A percentile compares a stretch with the other conserved stretches of the same genome.
These are phyloP conservation scores for Ceratopteris richardii DNA, from an alignment of 75 land plant genomes.

Conservation along the genomic window DNA sequence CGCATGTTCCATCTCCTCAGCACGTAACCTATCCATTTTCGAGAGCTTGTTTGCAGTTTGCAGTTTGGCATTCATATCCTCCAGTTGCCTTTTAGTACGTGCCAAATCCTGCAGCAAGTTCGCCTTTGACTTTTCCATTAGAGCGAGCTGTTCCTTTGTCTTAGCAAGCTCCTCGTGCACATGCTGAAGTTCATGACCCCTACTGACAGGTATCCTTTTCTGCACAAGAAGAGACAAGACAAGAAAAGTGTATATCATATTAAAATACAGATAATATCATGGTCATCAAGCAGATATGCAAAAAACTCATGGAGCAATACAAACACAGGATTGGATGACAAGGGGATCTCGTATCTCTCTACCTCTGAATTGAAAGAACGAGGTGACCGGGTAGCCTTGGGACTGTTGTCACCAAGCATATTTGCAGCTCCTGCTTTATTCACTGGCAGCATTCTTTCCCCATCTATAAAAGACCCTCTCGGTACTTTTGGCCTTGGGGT, in stretches of 20 bases:
- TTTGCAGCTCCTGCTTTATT: not conserved
- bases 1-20: slow-evolving; percentile 36
- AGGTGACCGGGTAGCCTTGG: slow-evolving; percentile 1
- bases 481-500: slow-evolving; percentile 2
- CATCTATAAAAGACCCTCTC: not conserved
- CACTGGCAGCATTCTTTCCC: not conserved
- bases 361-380: slow-evolving; percentile 2
- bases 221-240: not conserved
- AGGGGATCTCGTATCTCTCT: not conserved
- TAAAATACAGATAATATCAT: not conserved
- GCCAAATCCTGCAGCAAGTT: slow-evolving; percentile 66
- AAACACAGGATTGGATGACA: not conserved
- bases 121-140: slow-evolving; percentile 49
- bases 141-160: slow-evolving; percentile 48
- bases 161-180: slow-evolving; percentile 59
- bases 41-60: slow-evolving; percentile 31
- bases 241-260: not conserved
- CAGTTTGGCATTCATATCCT: slow-evolving; percentile 42
- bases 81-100: slow-evolving; percentile 40
- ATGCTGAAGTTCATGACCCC: slow-evolving; percentile 42
- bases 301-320: not conserved
- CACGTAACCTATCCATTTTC: slow-evolving; percentile 37
- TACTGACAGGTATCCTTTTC: not conserved
- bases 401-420: slow-evolving; percentile 1
- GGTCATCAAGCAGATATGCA: not conserved